Base-by-base conservation (phyloP, 2,329 filamentous ascomycete species). In the Penicillium sp. region DNA sequence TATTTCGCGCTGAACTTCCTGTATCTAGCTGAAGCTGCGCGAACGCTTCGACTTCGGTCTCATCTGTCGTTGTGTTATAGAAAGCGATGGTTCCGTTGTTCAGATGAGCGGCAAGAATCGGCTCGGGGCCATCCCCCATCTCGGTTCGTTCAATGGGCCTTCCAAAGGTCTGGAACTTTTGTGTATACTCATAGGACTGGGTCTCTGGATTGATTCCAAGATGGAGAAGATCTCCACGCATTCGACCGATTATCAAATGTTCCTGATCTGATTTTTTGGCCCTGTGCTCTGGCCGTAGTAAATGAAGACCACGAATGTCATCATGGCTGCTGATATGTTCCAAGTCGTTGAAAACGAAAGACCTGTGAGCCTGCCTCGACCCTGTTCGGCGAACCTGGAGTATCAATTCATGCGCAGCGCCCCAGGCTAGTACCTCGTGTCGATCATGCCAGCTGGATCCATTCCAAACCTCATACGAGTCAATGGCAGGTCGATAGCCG, bases 341-440 rank as follows among this genome's bases (percentile, higher is more conserved):
- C 6, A 83, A 73, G 15, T 85, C 82, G 59, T 81, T 81, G 67
- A 86, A 87, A 3, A 81, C 78, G 41, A 80, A 77, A 84, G 85
- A 88, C 35, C 72, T 71, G 60, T 74, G 75, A 58, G 71, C 69
- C 50, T 46, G 59, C 17, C 64, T 68, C 57, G 54, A 64, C 13
- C 78, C 81, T 26, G 78, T 78, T 58, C 82, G 76, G 66, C 81
- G 83, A 11, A 81, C 76, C 21, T 84, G 78, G 60, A 87, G 64
- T 5, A 84, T 74, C 9, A 90, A 70, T 61, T 86, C 81, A 2
- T 86, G 83, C 1, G 85, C 87, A 13, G 86, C 86, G 56, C 86
- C 86, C 82, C 85, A 88, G 3, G 82, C 84, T 7, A 90, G 71
- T 0, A 86, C 81, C 69, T 89, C 86, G 67, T 79, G 82, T 65